Evolutionary conservation across 2,329 filamentous ascomycete genomes (phyloP).

Genomic region (Clarireedia hainanense): DNA sequence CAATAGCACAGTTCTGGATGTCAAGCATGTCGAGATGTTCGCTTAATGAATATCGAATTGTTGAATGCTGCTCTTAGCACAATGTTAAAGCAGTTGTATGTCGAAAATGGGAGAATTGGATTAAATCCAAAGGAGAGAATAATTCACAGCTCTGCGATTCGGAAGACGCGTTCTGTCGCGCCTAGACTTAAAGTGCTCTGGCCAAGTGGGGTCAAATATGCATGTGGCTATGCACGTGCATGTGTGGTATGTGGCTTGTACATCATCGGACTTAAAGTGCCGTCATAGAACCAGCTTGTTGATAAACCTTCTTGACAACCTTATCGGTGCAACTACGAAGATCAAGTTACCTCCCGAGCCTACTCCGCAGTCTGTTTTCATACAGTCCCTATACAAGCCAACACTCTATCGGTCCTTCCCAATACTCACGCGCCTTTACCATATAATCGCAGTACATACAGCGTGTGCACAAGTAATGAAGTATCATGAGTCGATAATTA

Average conservation of each 20-base stretch:
- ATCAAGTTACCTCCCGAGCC: too few species aligned
- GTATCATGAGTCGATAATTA: neutral
- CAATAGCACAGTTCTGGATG: too few species aligned
- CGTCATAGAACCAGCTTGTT: neutral
- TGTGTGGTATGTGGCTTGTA: too few species aligned
- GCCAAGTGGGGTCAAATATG: too few species aligned
- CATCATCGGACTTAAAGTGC: too few species aligned
- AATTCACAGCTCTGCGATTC: neutral
- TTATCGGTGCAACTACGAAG: neutral
- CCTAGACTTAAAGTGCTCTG: neutral
- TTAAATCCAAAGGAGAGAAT: neutral
- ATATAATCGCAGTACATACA: neutral
- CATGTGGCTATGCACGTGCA: too few species aligned
- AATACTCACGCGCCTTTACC: neutral
- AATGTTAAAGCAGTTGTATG: too few species aligned
- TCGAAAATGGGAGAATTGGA: too few species aligned
- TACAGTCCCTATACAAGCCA: neutral
- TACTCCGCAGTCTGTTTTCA: too few species aligned
- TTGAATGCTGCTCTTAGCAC: too few species aligned
- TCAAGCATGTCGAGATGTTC: too few species aligned
- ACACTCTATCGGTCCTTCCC: conserved; percentile 4
- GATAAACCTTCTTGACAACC: neutral
- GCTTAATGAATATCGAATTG: too few species aligned
- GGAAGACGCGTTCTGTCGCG: neutral
- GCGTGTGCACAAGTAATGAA: neutral